phyloP scores from a whole-genome alignment of 192 early-diverging fungal genomes.

The Umbelopsis sp. region DNA sequence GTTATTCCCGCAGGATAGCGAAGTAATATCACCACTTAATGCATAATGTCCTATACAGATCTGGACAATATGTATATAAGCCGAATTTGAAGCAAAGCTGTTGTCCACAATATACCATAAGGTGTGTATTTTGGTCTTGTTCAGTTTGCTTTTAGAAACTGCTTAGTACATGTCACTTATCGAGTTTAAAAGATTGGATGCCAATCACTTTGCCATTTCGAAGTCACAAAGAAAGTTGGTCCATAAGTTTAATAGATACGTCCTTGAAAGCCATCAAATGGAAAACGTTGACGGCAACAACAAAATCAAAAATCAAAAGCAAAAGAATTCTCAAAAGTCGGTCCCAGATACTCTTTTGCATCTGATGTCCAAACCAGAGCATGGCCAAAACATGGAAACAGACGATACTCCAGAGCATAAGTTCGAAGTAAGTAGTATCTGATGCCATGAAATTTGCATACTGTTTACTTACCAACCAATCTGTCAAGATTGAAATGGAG shows the following conservation, averaged over 20 bases:
- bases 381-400: slow-evolving; percentile 12
- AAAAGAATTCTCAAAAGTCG: not conserved
- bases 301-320: slow-evolving; percentile 29
- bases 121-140: slow-evolving; percentile 31
- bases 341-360: not conserved
- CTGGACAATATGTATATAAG: slow-evolving; percentile 76
- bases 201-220: slow-evolving; percentile 52
- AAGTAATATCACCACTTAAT: not conserved
- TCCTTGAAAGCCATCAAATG: slow-evolving; percentile 42
- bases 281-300: not conserved
- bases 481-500: slow-evolving; percentile 56
- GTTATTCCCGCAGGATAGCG: not conserved
- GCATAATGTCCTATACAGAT: slow-evolving; percentile 33
- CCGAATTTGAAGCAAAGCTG: slow-evolving; percentile 67
- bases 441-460: not conserved
- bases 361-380: not conserved
- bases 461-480: not conserved
- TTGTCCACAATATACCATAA: slow-evolving; percentile 77
- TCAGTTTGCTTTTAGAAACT: not conserved
- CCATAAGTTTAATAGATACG: slow-evolving; percentile 62
- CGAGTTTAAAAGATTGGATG: slow-evolving; percentile 47
- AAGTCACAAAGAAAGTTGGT: slow-evolving; percentile 72
- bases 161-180: not conserved
- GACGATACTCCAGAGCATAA: not conserved
- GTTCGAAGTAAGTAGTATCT: not conserved